Base-by-base conservation (phyloP, 192 early-diverging fungal species). In the Geranomyces variabilis region DNA sequence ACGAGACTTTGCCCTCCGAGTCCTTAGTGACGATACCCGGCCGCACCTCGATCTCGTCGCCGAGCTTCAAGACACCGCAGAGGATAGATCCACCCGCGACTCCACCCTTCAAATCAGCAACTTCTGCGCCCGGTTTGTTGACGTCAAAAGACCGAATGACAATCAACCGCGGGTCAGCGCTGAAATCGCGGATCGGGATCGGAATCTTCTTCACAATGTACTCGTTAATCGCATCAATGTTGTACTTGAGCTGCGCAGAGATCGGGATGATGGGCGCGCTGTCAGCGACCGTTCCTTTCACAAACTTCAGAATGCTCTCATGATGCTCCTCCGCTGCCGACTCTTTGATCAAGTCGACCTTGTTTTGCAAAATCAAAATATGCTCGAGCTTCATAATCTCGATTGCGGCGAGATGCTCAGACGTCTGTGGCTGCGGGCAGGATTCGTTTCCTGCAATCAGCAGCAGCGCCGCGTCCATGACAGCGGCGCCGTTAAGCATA, bases 81-180 rank as follows among this genome's bases (percentile, higher is more conserved):
- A 99, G 83, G 66, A 99, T 96, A 66, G 91, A 93, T 36, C 97
- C 97, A 85, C 96, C 97, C 57, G 94, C 96, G 76, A 99, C 95
- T 76, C 97, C 96, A 77, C 97, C 97, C 81, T 92, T 93, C 65
- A 99, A 85, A 47, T 94, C 87, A 24, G 90, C 86, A 29, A 98
- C 91, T 81, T 95, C 95, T 26, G 90, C 88, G 77, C 97, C 97
- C 41, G 97, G 96, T 80, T 97, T 97, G 87, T 99, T 99, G 69
- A 99, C 93, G 78, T 99, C 96, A 67, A 99, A 99, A 29, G 92
- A 94, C 78, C 96, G 93, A 78, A 99, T 99, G 67, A 99, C 95
- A 78, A 97, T 97, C 63, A 99, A 83, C 41, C 92, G 89, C 33
- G 97, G 93, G 56, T 92, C 91, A 9, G 93, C 83, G 26, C 93